Evolutionary conservation across 2,329 filamentous ascomycete genomes (phyloP).

Genomic region (Hypoxylon sp.): DNA sequence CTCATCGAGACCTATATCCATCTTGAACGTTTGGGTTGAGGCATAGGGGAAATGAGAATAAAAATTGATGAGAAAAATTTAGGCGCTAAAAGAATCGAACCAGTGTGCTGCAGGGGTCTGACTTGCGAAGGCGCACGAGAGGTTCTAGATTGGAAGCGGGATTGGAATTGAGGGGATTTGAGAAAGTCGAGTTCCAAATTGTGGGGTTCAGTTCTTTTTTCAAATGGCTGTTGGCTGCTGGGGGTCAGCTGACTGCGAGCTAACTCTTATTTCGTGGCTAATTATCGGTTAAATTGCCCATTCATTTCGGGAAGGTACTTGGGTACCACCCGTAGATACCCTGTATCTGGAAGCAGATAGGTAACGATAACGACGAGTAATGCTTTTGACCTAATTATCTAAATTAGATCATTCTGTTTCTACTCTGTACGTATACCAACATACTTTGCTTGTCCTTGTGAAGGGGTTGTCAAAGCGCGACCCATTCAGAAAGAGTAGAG

Average conservation of each 20-base stretch:
- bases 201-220: too few species aligned
- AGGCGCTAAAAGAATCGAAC: slow-evolving; percentile 50
- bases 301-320: too few species aligned
- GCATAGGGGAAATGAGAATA: slow-evolving; percentile 44
- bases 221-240: background rate
- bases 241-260: slow-evolving; percentile 4
- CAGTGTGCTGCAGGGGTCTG: slow-evolving; percentile 43
- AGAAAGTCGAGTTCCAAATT: slow-evolving; percentile 14
- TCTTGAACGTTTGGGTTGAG: slow-evolving; percentile 43
- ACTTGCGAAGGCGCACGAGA: slow-evolving; percentile 19
- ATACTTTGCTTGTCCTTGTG: background rate
- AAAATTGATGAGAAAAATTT: slow-evolving; percentile 37
- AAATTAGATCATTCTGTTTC: background rate
- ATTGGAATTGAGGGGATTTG: slow-evolving; percentile 25
- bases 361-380: background rate
- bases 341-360: background rate
- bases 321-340: background rate
- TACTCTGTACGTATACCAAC: background rate
- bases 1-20: slow-evolving; percentile 60
- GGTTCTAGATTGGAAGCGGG: slow-evolving; percentile 25
- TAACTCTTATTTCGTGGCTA: background rate
- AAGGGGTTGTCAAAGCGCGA: background rate
- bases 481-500: background rate
- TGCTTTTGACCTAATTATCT: background rate
- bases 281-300: slow-evolving; percentile 8